A percentile compares a stretch with the other conserved stretches of the same genome.
phyloP scores from a whole-genome alignment of 2,329 filamentous ascomycete species.

The Colletotrichum incanum region DNA sequence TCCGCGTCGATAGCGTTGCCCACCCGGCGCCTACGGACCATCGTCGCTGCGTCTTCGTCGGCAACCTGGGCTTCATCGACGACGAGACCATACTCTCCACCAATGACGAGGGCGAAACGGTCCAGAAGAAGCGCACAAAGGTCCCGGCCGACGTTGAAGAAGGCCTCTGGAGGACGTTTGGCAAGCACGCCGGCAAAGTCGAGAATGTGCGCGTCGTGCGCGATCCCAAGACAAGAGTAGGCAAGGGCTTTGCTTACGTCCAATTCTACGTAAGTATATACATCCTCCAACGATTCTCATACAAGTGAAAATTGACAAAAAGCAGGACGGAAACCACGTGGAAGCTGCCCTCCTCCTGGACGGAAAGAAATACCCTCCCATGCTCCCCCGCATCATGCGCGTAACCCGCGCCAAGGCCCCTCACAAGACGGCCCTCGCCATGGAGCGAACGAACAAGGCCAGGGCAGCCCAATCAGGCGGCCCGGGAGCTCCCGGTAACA shows the following conservation, averaged over 20 bases:
- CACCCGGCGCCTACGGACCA: conserved; percentile 89
- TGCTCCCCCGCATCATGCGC: conserved; percentile 90
- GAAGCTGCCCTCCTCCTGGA: conserved; percentile 91
- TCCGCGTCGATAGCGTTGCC: conserved; percentile 91
- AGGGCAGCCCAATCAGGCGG: conserved; percentile 47
- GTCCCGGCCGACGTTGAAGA: conserved; percentile 90
- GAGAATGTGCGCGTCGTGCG: conserved; percentile 95
- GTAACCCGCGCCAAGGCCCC: conserved; percentile 88
- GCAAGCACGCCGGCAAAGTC: conserved; percentile 81
- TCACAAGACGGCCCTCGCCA: conserved; percentile 70
- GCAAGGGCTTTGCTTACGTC: conserved; percentile 98
- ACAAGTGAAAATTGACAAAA: conserved; percentile 33
- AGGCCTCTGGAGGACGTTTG: conserved; percentile 88
- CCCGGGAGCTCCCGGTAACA: conserved; percentile 51
- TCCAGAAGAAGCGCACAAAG: conserved; percentile 81
- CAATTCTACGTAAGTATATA: conserved; percentile 80
- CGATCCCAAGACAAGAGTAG: conserved; percentile 90
- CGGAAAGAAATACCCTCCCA: conserved; percentile 92
- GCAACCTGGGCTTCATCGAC: conserved; percentile 96
- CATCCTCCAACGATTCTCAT: background rate
- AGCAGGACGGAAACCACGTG: conserved; percentile 84
- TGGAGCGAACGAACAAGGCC: conserved; percentile 63
- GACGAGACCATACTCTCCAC: conserved; percentile 83
- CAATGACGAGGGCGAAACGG: conserved; percentile 75
- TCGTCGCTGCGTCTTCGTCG: conserved; percentile 93